Percentiles rank a stretch among this genome's conserved stretches.
These are phyloP conservation scores for Cercospora sp. DNA, from an alignment of 2,329 filamentous ascomycete species.

Conservation along the genomic window DNA sequence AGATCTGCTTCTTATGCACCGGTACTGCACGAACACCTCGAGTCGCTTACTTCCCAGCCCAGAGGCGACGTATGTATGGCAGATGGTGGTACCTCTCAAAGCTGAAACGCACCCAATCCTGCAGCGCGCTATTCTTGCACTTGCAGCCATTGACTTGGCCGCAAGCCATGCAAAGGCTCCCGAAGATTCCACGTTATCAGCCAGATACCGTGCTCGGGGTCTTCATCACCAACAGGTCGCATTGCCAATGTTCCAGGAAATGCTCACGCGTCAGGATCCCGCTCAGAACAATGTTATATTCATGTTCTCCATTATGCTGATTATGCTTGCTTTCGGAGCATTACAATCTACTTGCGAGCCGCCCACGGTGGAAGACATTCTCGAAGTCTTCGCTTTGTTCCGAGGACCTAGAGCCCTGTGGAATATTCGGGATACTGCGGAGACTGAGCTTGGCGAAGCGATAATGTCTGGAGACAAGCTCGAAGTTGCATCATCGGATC, in stretches of 20 bases:
- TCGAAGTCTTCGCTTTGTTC: constrained; percentile 32
- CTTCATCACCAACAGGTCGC: constrained; percentile 34
- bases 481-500: constrained; percentile 8
- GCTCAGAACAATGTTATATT: constrained; percentile 27
- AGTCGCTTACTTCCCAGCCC: constrained; percentile 23
- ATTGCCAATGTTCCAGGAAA: constrained; percentile 30
- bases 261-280: constrained; percentile 19
- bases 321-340: constrained; percentile 32
- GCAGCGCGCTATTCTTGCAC: constrained; percentile 7
- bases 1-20: constrained; percentile 34
- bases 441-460: constrained; percentile 20
- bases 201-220: constrained; percentile 30
- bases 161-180: constrained; percentile 9
- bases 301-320: constrained; percentile 31
- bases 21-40: constrained; percentile 32
- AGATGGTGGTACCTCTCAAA: constrained; percentile 14
- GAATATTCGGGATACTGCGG: constrained; percentile 17
- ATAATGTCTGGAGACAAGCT: constrained; percentile 20
- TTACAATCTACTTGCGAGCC: constrained; percentile 25
- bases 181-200: constrained; percentile 8
- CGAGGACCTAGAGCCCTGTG: constrained; percentile 29
- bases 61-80: constrained; percentile 31
- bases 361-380: constrained; percentile 30
- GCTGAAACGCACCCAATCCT: constrained; percentile 7
- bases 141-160: constrained; percentile 6